Conservation (phyloP, 768 basidiomycete genomes). For the Rhodotorula diobovata region DNA sequence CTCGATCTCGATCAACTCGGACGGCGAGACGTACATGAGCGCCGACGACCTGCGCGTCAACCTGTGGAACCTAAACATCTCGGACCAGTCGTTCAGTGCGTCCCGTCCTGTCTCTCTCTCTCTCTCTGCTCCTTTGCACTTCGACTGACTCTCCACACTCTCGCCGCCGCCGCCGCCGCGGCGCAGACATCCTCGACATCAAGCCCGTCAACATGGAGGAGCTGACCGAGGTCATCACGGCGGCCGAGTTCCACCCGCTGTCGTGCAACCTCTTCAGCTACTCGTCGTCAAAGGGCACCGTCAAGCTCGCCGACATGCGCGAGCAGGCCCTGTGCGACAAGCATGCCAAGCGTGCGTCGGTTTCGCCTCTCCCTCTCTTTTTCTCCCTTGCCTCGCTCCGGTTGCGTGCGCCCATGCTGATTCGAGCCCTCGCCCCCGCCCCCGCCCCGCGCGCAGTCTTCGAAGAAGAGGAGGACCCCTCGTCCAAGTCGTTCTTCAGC, state of each 20-base stretch:
- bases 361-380: conserved; percentile 16
- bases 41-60: conserved; percentile 98
- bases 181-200: conserved; percentile 95
- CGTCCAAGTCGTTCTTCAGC: conserved; percentile 96
- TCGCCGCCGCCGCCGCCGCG: neutral
- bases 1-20: conserved; percentile 97
- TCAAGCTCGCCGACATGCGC: conserved; percentile 99
- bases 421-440: neutral
- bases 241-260: conserved; percentile 94
- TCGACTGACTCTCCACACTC: neutral
- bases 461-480: conserved; percentile 97
- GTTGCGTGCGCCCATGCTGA: neutral
- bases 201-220: conserved; percentile 99
- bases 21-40: conserved; percentile 98
- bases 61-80: conserved; percentile 96
- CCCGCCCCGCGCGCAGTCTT: conserved; percentile 60
- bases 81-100: conserved; percentile 98
- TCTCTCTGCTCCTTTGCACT: neutral
- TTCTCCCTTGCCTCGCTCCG: neutral
- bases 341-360: conserved; percentile 87
- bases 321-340: conserved; percentile 94
- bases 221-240: conserved; percentile 98
- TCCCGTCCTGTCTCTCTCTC: conserved; percentile 33
- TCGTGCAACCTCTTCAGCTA: conserved; percentile 99
- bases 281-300: conserved; percentile 98